Base-by-base conservation (phyloP, 352 stramenopile genomes). In the Globisporangium irregulare region DNA sequence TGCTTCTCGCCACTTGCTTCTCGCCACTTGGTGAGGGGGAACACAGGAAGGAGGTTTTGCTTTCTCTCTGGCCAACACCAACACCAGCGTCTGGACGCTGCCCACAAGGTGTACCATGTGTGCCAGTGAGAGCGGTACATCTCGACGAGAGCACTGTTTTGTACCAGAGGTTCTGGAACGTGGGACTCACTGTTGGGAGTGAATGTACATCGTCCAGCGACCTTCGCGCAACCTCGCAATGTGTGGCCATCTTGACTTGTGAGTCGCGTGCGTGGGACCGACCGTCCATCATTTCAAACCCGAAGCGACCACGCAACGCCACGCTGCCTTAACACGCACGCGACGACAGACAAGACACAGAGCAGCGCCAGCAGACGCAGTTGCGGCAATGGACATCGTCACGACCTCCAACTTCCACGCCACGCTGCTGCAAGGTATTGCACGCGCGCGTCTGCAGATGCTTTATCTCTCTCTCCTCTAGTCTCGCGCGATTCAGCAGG, bases 351-450 rank as follows among this genome's bases (percentile, higher is more conserved):
- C 53, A 59, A 32, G 41, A 50, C 41, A 50, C 41, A 8, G 27
- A 32, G 27, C 27, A 32, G 27, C 27, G 27, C 27, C 6, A 32
- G 36, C 24, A 22, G 22, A 27, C 48, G 14, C n/a, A 20, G 15
- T 57, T 32, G 15, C 41, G 9, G 12, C 63, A 12, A 95, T 92
- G 85, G 87, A 95, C 69, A 92, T 95, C 63, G 86, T 95, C 32
- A 94, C 88, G 56, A 95, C 88, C 46, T 94, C 88, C 75, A 95
- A 95, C 75, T 94, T 95, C 73, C 88, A 95, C 73, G 88, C 88
- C 48, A 95, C 87, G 69, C 70, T 95, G 66, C 80, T 95, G 61
- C 77, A 80, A 79, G 86, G 87, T 92, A 57, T 78, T 50, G 41
- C 7, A 18, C 15, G 41, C 15, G 41, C 38, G 41, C 38, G 38